Base-by-base conservation (phyloP, 192 early-diverging fungal genomes). In the Nowakowskiella sp. region DNA sequence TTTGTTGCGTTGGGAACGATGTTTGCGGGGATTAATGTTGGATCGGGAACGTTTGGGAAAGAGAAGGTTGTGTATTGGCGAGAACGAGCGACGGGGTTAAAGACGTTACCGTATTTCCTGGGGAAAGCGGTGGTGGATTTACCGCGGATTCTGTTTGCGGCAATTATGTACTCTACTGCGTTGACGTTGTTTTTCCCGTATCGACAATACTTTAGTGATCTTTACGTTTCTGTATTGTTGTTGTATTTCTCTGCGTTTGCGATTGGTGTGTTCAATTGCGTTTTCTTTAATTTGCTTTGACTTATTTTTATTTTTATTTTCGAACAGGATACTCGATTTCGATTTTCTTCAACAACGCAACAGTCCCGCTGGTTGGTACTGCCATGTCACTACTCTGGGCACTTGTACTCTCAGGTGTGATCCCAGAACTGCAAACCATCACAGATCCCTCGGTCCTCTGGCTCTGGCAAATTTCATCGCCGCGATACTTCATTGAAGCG, bases 11-110 rank as follows among this genome's bases (percentile, higher is more conserved):
- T 47, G 10, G 47, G 47, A 10, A 34, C 39, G 10, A 27, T 13
- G 10, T 47, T 47, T 47, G 47, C 47, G 13, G 47, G 47, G 10
- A 23, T 10, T 13, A 47, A 39, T 47, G 47, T 47, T 47, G 47
- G 10, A 13, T 13, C 47, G 13, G n/a, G 34, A 13, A 47, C 47
- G 10, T 47, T 47, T 47, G 47, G 47, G 39, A 47, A 47, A 13
- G 47, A 47, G 39, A 10, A 23, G 10, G 34, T 28, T 10, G 47
- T 47, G 10, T 47, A 47, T 19, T 47, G 13, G 13, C 13, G 47
- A 13, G 47, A 47, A 27, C 13, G n/a, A 13, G 13, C 47, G 10
- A 23, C n/a, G n/a, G 47, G 47, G 39, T 13, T 47, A 10, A 13
- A 13, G 10, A 23, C 47, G 34, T 27, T 47, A 13, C n/a, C 47